Conservation (phyloP, 2,329 filamentous ascomycete genomes). For the Cladobotryum protrusum region DNA sequence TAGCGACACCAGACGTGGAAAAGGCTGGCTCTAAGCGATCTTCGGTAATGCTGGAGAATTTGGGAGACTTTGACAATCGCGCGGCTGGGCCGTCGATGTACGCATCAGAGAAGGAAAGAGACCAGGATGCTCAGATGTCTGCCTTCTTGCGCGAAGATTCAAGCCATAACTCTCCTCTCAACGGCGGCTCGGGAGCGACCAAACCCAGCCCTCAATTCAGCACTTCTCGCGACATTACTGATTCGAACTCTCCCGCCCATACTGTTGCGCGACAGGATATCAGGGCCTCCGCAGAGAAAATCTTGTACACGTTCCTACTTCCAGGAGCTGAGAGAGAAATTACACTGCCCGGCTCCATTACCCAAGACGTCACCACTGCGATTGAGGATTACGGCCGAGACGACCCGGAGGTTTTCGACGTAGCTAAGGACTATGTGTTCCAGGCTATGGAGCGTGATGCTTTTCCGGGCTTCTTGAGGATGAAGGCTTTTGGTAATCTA, state of each 20-base stretch:
- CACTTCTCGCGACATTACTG: constrained; percentile 56
- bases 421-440: constrained; percentile 98
- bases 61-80: constrained; percentile 59
- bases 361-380: constrained; percentile 74
- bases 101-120: constrained; percentile 63
- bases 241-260: constrained; percentile 77
- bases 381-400: constrained; percentile 91
- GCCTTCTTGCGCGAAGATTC: constrained; percentile 71
- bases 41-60: constrained; percentile 67
- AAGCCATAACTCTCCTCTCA: constrained; percentile 49
- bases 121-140: constrained; percentile 84
- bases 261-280: constrained; percentile 86
- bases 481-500: constrained; percentile 92
- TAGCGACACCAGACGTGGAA: constrained; percentile 87
- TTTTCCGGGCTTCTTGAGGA: constrained; percentile 92
- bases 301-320: constrained; percentile 94
- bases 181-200: constrained; percentile 38
- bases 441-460: constrained; percentile 99
- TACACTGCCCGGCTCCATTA: constrained; percentile 80
- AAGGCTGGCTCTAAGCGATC: constrained; percentile 76
- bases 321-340: constrained; percentile 97
- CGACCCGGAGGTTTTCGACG: constrained; percentile 94
- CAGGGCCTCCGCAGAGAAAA: constrained; percentile 90
- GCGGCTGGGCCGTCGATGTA: constrained; percentile 57
- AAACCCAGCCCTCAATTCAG: constrained; percentile 52